Base-by-base conservation (phyloP, 371 early-diverging fungal genomes). In the Mortierella sp. region DNA sequence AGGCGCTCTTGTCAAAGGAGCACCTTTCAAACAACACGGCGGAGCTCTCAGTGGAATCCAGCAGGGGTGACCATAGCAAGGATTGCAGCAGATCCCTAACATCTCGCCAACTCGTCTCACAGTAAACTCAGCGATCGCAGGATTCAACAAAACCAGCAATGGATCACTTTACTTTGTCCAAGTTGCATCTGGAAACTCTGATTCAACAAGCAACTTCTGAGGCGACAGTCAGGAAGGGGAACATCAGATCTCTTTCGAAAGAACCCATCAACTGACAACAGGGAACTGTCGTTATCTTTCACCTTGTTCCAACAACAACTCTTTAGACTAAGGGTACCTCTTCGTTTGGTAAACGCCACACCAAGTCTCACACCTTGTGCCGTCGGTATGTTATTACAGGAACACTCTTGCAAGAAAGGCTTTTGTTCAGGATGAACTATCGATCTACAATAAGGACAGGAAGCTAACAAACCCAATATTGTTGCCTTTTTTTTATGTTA, bases 321-420 rank as follows among this genome's bases (percentile, higher is more conserved):
- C 72, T 61, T 80, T 90, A 96, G 99, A 95, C 98, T 89, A 99
- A 99, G 96, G 99, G 99, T 96, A 99, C 99, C 89, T 94, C 97
- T 88, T 96, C 98, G 90, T 98, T 99, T 93, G 99, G 99, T 97
- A 99, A 98, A 93, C 97, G 98, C 89, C 98, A 99, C 95, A 98
- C 96, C 94, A 98, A 99, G 95, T 96, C 99, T 83, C 99, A 99
- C 97, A 96, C 96, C 73, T 93, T 99, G 88, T 99, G 99, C 96
- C 93, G 96, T 89, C 96, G 99, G 85, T 85, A 85, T 76, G 81
- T 78, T 51, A 70, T 74, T 40, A 6, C 31, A 54, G 28, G 21
- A 44, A 53, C 19, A 74, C 43, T 53, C 61, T 21, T 26, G 6
- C 19, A 14, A 31, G 59, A 28, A 28, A 26, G 28, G 28, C 16